phyloP scores from a whole-genome alignment of 192 early-diverging fungal genomes.

The Coemansia sp. region DNA sequence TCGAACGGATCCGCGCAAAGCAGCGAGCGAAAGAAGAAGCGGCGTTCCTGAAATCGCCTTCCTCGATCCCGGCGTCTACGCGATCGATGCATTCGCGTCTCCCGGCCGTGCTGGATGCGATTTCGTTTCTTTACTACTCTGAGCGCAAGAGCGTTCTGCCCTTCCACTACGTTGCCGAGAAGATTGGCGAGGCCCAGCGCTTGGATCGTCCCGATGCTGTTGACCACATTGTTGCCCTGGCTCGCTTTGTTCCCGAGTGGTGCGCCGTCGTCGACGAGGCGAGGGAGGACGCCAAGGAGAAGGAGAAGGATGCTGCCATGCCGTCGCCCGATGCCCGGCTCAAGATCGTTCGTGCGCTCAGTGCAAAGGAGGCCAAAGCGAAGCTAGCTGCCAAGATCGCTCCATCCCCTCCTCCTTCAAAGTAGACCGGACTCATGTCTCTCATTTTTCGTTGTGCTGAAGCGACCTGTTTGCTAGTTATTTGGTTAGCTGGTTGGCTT shows the following conservation, averaged over 20 bases:
- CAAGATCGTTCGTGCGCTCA: slow-evolving; percentile 27
- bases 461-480: too few relatives aligned
- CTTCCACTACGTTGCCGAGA: slow-evolving; percentile 39
- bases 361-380: slow-evolving; percentile 35
- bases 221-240: slow-evolving; percentile 24
- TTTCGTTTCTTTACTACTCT: slow-evolving; percentile 53
- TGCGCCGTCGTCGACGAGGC: slow-evolving; percentile 21
- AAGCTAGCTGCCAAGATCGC: slow-evolving; percentile 25
- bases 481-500: too few relatives aligned
- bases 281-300: neutral
- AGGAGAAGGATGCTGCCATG: neutral
- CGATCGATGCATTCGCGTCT: slow-evolving; percentile 49
- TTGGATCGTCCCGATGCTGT: slow-evolving; percentile 26
- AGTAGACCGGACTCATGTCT: too few relatives aligned
- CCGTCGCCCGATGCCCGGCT: slow-evolving; percentile 32
- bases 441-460: too few relatives aligned
- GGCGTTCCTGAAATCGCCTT: neutral
- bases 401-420: neutral
- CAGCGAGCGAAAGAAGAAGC: slow-evolving; percentile 37
- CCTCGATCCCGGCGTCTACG: slow-evolving; percentile 13
- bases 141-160: slow-evolving; percentile 39
- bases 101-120: slow-evolving; percentile 35
- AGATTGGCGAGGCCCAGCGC: slow-evolving; percentile 39
- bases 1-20: slow-evolving; percentile 56
- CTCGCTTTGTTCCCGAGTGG: slow-evolving; percentile 47